Base-by-base conservation (phyloP, 177 flowering plant genomes). In the Telopea speciosissima region DNA sequence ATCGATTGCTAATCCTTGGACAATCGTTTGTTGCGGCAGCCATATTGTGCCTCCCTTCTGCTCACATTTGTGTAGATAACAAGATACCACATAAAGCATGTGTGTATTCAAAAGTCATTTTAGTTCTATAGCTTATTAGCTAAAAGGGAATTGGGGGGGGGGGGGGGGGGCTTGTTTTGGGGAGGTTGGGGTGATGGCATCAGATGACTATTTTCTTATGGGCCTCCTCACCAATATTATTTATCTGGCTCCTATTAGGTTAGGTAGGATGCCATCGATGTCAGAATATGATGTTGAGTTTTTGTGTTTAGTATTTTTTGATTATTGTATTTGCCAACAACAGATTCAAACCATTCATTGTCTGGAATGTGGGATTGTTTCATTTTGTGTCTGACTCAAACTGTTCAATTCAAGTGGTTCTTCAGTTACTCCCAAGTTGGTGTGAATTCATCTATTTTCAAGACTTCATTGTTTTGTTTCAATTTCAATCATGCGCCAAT, bases 1-100 rank as follows among this genome's bases (percentile, higher is more conserved):
- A 72, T 91, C 78, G 79, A 83, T 65, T 92, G 96, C 77, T 92
- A 83, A 77, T 67, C 28, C 28, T 14, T 22, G 14, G 8, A n/a
- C 44, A 13, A 24, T 44, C 31, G 5, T 61, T 72, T 67, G 59
- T 61, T 5, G 61, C 24, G 67, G 68, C 63, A 62, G 23, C 16
- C 26, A 49, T 8, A 16, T 63, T 68, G 40, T 68, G 40, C 24
- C 33, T 17, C 36, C 44, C 59, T 65, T 65, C 1, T 62, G 68
- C 71, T 65, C 62, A n/a, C 73, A 66, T 42, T 12, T 16, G 68
- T 74, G 77, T 70, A 70, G n/a, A 70, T 70, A 65, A 36, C 68
- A 58, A 49, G 45, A 26, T 61, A 49, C 12, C 12, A 23, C 23
- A 36, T 24, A 24, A 63, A 54, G 49, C 65, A 69, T 33, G 71